phyloP scores from a whole-genome alignment of 2,329 filamentous ascomycete species.

The Cercospora janseana region DNA sequence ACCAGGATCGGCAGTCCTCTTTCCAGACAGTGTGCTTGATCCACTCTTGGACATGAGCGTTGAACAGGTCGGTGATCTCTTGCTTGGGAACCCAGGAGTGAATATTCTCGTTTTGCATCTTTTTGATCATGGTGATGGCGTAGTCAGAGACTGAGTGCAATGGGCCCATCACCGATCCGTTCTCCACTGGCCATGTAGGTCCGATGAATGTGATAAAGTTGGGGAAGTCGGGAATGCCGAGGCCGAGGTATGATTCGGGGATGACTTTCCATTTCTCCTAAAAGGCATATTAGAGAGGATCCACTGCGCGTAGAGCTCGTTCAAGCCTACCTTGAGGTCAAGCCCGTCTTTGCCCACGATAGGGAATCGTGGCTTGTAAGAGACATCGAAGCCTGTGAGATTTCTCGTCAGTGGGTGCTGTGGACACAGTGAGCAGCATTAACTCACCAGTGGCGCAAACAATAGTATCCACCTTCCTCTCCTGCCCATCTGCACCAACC shows the following conservation, averaged over 20 bases:
- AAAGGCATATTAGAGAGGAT: not conserved
- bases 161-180: slow-evolving; percentile 46
- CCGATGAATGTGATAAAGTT: slow-evolving; percentile 43
- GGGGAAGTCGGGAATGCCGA: slow-evolving; percentile 45
- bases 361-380: slow-evolving; percentile 45
- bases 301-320: not conserved
- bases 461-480: slow-evolving; percentile 46
- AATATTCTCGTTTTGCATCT: slow-evolving; percentile 49
- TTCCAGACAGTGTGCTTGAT: slow-evolving; percentile 53
- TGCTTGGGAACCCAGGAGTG: slow-evolving; percentile 43
- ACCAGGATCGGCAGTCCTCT: slow-evolving; percentile 43
- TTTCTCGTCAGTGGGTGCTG: too few relatives aligned
- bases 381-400: slow-evolving; percentile 49
- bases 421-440: too few relatives aligned
- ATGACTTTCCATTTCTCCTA: slow-evolving; percentile 40
- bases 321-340: slow-evolving; percentile 34
- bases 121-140: slow-evolving; percentile 44
- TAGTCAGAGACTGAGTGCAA: slow-evolving; percentile 43
- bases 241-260: slow-evolving; percentile 44
- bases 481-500: slow-evolving; percentile 44
- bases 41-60: slow-evolving; percentile 46
- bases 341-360: slow-evolving; percentile 44
- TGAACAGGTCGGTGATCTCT: slow-evolving; percentile 45
- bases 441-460: slow-evolving; percentile 41
- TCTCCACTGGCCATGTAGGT: slow-evolving; percentile 45